Evolutionary conservation across 345 rosid genomes (phyloP).

Genomic region (Aegle marmelos): DNA sequence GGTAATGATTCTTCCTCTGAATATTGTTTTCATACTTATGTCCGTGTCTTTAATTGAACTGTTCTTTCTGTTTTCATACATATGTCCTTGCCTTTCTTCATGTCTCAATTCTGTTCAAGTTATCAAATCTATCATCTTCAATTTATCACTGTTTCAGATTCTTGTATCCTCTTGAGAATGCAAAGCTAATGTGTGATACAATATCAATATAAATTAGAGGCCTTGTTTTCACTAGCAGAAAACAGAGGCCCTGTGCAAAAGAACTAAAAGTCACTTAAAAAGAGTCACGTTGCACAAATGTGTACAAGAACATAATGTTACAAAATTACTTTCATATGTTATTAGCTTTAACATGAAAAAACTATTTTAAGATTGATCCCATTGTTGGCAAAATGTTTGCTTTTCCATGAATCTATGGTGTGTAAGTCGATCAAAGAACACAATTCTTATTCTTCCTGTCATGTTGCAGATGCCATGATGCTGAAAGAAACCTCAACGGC

Average conservation of each 20-base stretch:
- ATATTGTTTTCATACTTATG: neutral
- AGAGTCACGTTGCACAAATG: neutral
- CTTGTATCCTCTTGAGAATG: neutral
- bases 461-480: slow-evolving; percentile 48
- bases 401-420: neutral
- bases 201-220: neutral
- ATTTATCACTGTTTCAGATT: neutral
- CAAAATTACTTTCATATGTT: neutral
- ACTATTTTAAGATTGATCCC: neutral
- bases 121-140: neutral
- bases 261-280: neutral
- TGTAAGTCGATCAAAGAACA: neutral
- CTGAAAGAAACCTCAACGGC: slow-evolving; percentile 25
- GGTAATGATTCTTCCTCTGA: slow-evolving; percentile 26
- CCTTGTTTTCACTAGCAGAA: neutral
- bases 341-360: neutral
- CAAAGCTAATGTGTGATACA: neutral
- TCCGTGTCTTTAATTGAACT: neutral
- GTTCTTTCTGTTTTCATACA: neutral
- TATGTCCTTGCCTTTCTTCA: neutral
- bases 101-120: neutral
- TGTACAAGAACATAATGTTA: neutral
- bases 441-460: neutral
- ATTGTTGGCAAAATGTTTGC: neutral
- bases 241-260: neutral